Percentiles rank a stretch among this genome's conserved stretches.
Conservation (phyloP, 2,329 filamentous ascomycete genomes). For the Xylaria sp. region DNA sequence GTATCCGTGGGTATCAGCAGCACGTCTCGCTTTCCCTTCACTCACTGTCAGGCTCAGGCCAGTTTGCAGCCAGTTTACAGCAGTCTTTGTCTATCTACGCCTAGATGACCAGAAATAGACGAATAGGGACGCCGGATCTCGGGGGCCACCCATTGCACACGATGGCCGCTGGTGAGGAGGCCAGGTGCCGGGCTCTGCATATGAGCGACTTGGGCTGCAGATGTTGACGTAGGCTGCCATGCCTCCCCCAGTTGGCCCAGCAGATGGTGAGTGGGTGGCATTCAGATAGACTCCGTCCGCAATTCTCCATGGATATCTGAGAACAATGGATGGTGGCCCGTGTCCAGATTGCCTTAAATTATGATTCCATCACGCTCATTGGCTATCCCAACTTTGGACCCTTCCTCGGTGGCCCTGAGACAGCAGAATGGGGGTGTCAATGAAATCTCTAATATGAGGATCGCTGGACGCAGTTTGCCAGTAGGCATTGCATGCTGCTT, state of each 20-base stretch:
- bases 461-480: conserved; percentile 2
- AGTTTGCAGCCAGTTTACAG: conserved; percentile 17
- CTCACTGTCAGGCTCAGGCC: neutral
- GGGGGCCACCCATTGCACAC: conserved; percentile 10
- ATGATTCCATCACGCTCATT: conserved; percentile 11
- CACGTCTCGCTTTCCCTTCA: neutral
- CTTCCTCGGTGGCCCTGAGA: conserved; percentile 21
- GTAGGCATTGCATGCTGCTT: neutral
- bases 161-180: conserved; percentile 17
- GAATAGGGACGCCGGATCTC: conserved; percentile 15
- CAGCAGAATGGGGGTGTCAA: conserved; percentile 13
- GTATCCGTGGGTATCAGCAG: conserved; percentile 6
- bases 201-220: conserved; percentile 27
- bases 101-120: conserved; percentile 10
- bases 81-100: conserved; percentile 12
- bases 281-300: conserved; percentile 11
- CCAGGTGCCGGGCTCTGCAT: conserved; percentile 13
- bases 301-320: conserved; percentile 7
- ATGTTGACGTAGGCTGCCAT: conserved; percentile 28
- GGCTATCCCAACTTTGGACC: conserved; percentile 13
- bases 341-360: conserved; percentile 14
- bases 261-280: conserved; percentile 5
- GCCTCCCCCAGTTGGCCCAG: conserved; percentile 18
- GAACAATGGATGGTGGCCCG: conserved; percentile 22
- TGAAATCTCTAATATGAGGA: conserved; percentile 11